phyloP scores from a whole-genome alignment of 2,329 filamentous ascomycete genomes.

The Ophiocordyceps robertsii region DNA sequence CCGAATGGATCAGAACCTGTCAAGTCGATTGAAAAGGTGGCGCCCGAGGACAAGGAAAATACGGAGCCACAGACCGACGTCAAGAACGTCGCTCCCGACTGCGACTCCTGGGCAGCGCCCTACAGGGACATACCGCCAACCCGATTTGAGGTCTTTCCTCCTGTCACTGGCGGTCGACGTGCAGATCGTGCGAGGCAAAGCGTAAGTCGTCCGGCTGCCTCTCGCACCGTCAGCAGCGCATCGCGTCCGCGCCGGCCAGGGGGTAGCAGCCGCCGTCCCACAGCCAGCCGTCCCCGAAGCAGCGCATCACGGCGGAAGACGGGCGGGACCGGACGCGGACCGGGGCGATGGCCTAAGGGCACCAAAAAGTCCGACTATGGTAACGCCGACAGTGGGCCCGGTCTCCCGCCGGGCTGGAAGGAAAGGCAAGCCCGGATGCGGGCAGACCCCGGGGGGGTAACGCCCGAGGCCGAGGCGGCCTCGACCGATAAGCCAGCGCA shows the following conservation, averaged over 20 bases:
- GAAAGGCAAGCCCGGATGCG: conserved; percentile 14
- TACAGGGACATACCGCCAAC: conserved; percentile 51
- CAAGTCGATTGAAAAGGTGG: conserved; percentile 15
- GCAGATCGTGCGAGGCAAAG: conserved; percentile 30
- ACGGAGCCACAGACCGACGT: conserved; percentile 10
- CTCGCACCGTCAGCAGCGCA: conserved; percentile 21
- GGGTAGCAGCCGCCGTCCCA: conserved; percentile 16
- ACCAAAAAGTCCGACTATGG: conserved; percentile 57
- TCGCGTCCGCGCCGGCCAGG: conserved; percentile 24
- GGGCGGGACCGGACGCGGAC: conserved; percentile 50
- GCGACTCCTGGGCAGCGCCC: conserved; percentile 27
- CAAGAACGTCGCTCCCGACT: conserved; percentile 12
- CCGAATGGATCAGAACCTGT: conserved; percentile 11
- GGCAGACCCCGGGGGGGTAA: conserved; percentile 6
- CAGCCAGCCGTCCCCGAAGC: conserved; percentile 25
- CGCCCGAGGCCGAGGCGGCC: conserved; percentile 3
- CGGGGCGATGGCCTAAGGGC: conserved; percentile 53
- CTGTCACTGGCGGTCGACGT: conserved; percentile 37
- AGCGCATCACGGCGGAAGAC: conserved; percentile 35
- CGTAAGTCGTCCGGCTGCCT: conserved; percentile 21
- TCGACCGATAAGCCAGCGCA: conserved; percentile 13
- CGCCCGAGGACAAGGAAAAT: conserved; percentile 19
- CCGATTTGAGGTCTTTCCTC: conserved; percentile 69
- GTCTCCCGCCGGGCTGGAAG: conserved; percentile 44
- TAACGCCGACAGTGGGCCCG: conserved; percentile 51